Conservation (phyloP, 345 rosid genomes). For the Brassica rapa region DNA sequence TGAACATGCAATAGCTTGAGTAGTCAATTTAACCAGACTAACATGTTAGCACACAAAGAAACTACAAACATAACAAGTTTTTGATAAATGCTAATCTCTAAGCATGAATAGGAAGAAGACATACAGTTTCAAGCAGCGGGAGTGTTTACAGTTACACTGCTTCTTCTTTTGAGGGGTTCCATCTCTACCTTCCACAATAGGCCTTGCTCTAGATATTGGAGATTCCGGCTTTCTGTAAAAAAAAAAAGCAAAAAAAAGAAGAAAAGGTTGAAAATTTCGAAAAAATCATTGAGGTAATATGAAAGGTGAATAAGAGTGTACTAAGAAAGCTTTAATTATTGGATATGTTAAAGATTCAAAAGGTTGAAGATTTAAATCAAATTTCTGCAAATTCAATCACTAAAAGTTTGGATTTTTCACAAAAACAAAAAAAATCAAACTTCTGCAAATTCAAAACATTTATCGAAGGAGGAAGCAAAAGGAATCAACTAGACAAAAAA, state of each 20-base stretch:
- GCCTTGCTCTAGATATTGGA: conserved; percentile 70
- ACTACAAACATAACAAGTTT: conserved; percentile 1
- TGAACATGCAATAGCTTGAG: conserved; percentile 11
- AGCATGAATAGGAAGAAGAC: conserved; percentile 34
- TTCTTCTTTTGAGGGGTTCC: conserved; percentile 93
- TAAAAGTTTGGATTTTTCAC: conserved; percentile 17
- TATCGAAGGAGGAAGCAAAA: background rate
- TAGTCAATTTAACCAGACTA: background rate
- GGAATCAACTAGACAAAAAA: background rate
- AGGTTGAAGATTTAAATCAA: conserved; percentile 2
- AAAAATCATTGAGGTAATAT: background rate
- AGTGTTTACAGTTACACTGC: conserved; percentile 97
- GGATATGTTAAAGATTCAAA: conserved; percentile 5
- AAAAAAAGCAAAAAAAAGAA: background rate
- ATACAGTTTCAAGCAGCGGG: conserved; percentile 95
- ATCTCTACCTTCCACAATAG: conserved; percentile 71
- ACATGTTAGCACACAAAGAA: background rate
- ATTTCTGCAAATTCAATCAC: background rate
- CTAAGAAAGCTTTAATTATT: background rate
- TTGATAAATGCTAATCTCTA: background rate
- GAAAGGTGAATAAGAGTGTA: conserved; percentile 3
- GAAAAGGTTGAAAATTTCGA: conserved; percentile 10
- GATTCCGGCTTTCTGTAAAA: conserved; percentile 76
- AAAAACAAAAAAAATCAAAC: background rate
- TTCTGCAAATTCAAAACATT: too few relatives aligned